Base-by-base conservation (phyloP, 2,329 filamentous ascomycete genomes). In the Colletotrichum ledebouriae region DNA sequence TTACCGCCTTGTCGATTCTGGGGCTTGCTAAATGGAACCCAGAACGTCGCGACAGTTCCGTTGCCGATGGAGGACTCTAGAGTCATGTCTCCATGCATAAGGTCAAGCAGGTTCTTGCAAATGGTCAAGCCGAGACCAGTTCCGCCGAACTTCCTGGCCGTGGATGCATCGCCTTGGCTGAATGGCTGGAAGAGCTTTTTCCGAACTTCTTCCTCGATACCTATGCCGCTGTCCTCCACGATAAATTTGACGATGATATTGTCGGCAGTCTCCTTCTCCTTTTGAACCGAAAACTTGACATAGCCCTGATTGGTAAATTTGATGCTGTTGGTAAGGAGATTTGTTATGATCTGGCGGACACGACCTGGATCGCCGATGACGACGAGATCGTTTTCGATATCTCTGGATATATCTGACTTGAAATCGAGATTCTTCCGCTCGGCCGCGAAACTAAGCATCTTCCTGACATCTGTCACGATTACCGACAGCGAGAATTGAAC, bases 301-400 rank as follows among this genome's bases (percentile, higher is more conserved):
- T 85, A 86, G 2, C 91, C 91, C 64, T 90, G 85, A 15, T 86
- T 88, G 0, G 90, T 93, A 74, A 93, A 93, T 72, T 93, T 93
- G 79, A 93, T 91, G 70, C 88, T 90, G 76, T 93, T 93, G 2
- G 91, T 94, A 20, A 94, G 81, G 2, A 95, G 81, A 73, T 94
- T 95, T 2, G 90, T 93, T 44, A 95, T 86, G 69, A 97, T 94
- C 74, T 97, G 94, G 55, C 94, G 88, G 37, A 97, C 84, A 41
- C 94, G 87, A 11, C 94, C 93, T 9, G 94, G 93, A 74, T 97
- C 94, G 13, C 94, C 94, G 74, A 97, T 89, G 3, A 97, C 93
- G 53, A 94, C 90, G 63, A 96, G 81, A 72, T 93, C 89, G 37
- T 85, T 84, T 57, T 87, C 86, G 7, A 92, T 86, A 49, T 89